Evolutionary conservation across 805 yeast genomes (phyloP).

Genomic region (Pichia paraexigua): DNA sequence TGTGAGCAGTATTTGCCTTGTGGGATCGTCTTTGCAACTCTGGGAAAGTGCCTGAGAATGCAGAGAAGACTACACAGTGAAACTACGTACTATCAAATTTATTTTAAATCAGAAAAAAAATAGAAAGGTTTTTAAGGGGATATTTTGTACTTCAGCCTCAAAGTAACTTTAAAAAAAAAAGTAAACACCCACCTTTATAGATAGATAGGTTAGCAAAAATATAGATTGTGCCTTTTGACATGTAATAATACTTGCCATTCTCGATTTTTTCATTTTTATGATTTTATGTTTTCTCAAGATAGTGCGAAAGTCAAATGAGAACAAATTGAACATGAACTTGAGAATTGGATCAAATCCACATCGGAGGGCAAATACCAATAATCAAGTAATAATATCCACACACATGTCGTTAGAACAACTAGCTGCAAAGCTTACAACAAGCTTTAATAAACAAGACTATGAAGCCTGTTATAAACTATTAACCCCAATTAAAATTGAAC

Average conservation of each 20-base stretch:
- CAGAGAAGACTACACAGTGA: no score
- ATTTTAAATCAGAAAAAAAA: no score
- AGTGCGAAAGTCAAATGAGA: not conserved
- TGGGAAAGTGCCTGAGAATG: no score
- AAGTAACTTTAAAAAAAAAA: no score
- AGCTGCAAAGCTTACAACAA: slow-evolving; percentile 58
- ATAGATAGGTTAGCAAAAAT: no score
- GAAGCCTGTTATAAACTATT: slow-evolving; percentile 51
- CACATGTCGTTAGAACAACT: slow-evolving; percentile 57
- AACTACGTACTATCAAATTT: no score
- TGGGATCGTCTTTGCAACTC: no score
- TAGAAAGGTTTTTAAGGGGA: no score
- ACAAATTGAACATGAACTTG: not conserved
- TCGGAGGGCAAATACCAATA: not conserved
- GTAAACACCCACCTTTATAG: no score
- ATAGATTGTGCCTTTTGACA: no score
- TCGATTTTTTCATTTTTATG: not conserved
- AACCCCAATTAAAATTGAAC: slow-evolving; percentile 67
- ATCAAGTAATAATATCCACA: not conserved
- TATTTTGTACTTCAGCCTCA: no score
- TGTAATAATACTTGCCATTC: not conserved
- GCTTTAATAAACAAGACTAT: slow-evolving; percentile 58
- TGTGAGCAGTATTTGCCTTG: no score
- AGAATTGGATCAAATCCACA: not conserved
- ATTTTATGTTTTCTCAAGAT: not conserved